Evolutionary conservation across 163 green algal genomes (phyloP), one percentile per base, ranked within the genome.

Genomic region (Chlorella variabilis): DNA sequence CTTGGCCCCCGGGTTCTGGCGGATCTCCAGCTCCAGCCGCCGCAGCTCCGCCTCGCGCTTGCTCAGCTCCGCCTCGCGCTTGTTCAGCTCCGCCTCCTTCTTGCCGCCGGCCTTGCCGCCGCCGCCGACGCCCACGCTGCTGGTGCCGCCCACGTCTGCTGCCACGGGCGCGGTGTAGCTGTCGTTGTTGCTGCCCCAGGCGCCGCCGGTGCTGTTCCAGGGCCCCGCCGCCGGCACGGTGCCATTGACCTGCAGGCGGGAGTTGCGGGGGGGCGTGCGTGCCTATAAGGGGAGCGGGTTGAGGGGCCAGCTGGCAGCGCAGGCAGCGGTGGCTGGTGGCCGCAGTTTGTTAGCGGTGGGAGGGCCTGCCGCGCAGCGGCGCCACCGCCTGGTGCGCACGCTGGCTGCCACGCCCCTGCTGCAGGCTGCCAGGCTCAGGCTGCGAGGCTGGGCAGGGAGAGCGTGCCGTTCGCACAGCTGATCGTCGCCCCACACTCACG

Each of bases 41-140:
- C 66, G 59, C 68, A 92, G 70, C 49, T 90, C 86, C 21, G 76
- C 81, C 70, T 93, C 90, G 2, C 83, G 86, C 51, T 74, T 75
- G 71, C 73, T 73, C 31, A 93, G 75, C 61, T 89, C 90, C 34
- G 81, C 82, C 74, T 93, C 89, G 41, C 87, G 87, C 27, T 62
- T 74, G 63, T 85, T 78, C 54, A 93, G 78, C 15, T 86, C 81
- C 4, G 66, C 77, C 29, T 88, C 86, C 34, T 78, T 77, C 39
- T 36, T 65, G 38, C 51, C 38, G 0, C 21, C 2, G 33, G 49
- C 17, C 66, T 83, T 81, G 59, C n/a, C 7, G 75, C 42, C 31
- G 68, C 42, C 45, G 51, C 49, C 54, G 68, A 63, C 45, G 71
- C 13, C 51, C 6, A 36, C 38, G 27, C 23, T 41, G 23, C 36